These are phyloP conservation scores for Stagonosporopsis tanaceti DNA, from an alignment of 2,329 filamentous ascomycete genomes.

Conservation along the genomic window DNA sequence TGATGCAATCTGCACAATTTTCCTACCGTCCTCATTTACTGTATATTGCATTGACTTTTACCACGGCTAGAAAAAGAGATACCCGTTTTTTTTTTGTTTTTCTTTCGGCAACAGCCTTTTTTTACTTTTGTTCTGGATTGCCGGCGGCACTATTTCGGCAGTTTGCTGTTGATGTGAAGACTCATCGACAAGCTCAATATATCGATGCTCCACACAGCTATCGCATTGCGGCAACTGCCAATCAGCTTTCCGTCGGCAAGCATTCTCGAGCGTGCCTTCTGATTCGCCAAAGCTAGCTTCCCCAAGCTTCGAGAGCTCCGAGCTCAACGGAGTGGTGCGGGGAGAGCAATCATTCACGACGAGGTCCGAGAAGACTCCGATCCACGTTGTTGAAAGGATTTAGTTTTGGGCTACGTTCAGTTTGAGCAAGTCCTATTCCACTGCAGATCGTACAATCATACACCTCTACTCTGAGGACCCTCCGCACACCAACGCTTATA, in stretches of 20 bases:
- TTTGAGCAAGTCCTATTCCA: neutral
- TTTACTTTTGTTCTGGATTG: neutral
- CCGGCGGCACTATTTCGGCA: neutral
- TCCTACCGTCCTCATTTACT: neutral
- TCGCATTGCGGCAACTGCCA: conserved; percentile 7
- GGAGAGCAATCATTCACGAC: neutral
- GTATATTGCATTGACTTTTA: neutral
- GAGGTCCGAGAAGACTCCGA: neutral
- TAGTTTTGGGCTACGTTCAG: neutral
- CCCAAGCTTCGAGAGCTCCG: conserved; percentile 7
- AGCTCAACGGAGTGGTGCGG: conserved; percentile 2
- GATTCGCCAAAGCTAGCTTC: conserved; percentile 17
- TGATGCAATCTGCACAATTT: neutral
- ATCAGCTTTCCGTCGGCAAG: conserved; percentile 8
- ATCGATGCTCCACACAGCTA: neutral
- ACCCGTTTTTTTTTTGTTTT: conserved; percentile 3
- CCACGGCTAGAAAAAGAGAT: conserved; percentile 6
- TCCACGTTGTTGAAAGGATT: neutral
- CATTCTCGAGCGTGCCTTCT: neutral
- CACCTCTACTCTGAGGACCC: neutral
- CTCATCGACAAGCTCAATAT: neutral
- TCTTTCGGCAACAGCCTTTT: neutral
- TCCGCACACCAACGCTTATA: neutral
- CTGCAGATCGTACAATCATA: neutral
- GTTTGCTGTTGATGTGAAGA: neutral